Evolutionary conservation across 2,329 filamentous ascomycete genomes (phyloP), one percentile per base, ranked within the genome.

Genomic region (Arthroderma sp.): DNA sequence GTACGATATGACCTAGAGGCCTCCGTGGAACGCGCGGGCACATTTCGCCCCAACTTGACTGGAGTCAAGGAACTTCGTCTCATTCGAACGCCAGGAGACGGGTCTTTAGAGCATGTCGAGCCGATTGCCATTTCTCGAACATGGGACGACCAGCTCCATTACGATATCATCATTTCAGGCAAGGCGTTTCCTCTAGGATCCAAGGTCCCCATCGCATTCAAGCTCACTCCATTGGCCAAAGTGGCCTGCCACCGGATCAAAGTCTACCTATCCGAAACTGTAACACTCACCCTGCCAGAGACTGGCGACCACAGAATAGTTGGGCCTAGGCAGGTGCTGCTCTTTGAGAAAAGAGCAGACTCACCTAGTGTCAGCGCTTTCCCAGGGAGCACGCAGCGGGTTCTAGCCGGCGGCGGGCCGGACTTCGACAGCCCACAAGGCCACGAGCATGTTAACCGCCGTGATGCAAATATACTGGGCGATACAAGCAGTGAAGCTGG

Each of bases 111-210:
- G 62, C 86, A 86, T 62, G 82, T 87, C 28, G 88, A 95, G 59
- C 88, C 88, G 2, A 94, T 95, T 55, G 89, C 87, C 7, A 94
- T 95, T 57, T 89, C 84, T 51, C 74, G 88, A 15, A 87, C 86
- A 50, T 95, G 88, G 88, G 88, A 95, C 60, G 87, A 95, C 54
- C 88, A 94, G 58, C 70, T 95, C 30, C 86, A 93, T 57, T 95
- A 95, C 65, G 88, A 95, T 56, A 94, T 95, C 54, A 82, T 94
- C 59, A 94, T 95, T 44, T 94, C 87, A 1, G 88, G 88, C 44
- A 94, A 94, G 71, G 93, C 87, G 0, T 95, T 95, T 48, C 86
- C 88, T 0, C 75, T 95, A 15, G 88, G 88, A 10, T 77, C 83
- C 34, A 84, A 84, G 55, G 86, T 95, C 10, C 88, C 88, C 1